Base-by-base conservation (phyloP, 257 asterid genomes). In the Paraleonurus japonicus region DNA sequence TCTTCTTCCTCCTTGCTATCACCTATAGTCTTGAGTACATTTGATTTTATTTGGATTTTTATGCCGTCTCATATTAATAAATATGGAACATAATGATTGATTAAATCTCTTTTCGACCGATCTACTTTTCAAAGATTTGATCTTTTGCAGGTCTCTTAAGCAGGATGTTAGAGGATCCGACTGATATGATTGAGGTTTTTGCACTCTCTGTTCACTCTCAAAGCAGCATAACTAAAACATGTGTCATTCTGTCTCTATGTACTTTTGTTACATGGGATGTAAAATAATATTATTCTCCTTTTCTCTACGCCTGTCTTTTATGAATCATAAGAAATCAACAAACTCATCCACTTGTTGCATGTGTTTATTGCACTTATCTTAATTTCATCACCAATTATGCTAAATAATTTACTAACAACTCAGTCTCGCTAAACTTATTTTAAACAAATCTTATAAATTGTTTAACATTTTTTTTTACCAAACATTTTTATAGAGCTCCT, bases 161-260 rank as follows among this genome's bases (percentile, higher is more conserved):
- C 70, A 72, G 47, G 68, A 59, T 72, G 71, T 55, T 27, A 61
- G 17, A 39, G 57, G 20, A 62, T 51, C 27, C 39, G 28, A 69
- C 9, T 63, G 70, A n/a, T 35, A 84, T 81, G 79, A 84, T 84
- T 78, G 59, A 71, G 54, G 77, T 7, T 69, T 37, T 19, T 28
- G 79, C 83, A 79, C 84, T 13, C 84, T 41, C 73, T 76, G 82
- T 74, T 61, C 80, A 81, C 76, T 73, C 78, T 50, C 77, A 58
- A 71, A 71, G 69, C 80, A 66, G 71, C 88, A 81, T 32, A 68
- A 37, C 47, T 19, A 66, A 72, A 51, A 62, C 76, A 22, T 4
- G 32, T 26, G 15, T 69, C 57, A 67, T 69, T 64, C 45, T 79
- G 84, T 78, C 82, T 77, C 9, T 33, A 45, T 69, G 30, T 41